Percentiles rank a stretch among this genome's conserved stretches.
phyloP scores from a whole-genome alignment of 495 filamentous ascomycete species.

The Mycothermus thermophilus region DNA sequence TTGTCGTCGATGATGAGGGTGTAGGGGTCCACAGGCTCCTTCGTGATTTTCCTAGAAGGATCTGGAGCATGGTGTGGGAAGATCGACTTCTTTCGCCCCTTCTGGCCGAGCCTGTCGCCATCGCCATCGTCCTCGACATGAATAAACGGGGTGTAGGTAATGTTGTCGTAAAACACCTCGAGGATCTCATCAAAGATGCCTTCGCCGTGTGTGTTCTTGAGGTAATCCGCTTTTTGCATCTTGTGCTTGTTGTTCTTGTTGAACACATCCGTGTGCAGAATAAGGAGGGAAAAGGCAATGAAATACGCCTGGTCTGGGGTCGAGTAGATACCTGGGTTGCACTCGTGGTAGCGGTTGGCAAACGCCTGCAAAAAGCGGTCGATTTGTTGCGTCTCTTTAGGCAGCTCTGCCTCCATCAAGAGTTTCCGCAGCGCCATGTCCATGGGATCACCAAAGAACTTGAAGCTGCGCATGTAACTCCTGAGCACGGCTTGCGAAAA shows the following conservation, averaged over 20 bases:
- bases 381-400: conserved; percentile 96
- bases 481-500: conserved; percentile 74
- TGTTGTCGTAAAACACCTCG: conserved; percentile 96
- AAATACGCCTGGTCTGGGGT: conserved; percentile 93
- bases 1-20: conserved; percentile 81
- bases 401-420: conserved; percentile 90
- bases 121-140: conserved; percentile 86
- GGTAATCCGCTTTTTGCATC: conserved; percentile 92
- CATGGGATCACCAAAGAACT: conserved; percentile 89
- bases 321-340: conserved; percentile 91
- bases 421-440: conserved; percentile 95
- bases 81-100: conserved; percentile 50
- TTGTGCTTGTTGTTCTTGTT: conserved; percentile 99
- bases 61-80: conserved; percentile 55
- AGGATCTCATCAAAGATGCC: conserved; percentile 85
- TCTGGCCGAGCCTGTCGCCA: conserved; percentile 59
- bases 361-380: conserved; percentile 89
- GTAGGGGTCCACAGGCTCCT: conserved; percentile 90
- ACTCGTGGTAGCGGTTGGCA: conserved; percentile 94
- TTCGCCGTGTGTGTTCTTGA: conserved; percentile 84
- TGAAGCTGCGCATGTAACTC: conserved; percentile 89
- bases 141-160: conserved; percentile 94
- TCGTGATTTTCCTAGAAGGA: conserved; percentile 47
- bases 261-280: conserved; percentile 94
- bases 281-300: conserved; percentile 90